Evolutionary conservation across 495 filamentous ascomycete species (phyloP), one percentile per base, ranked within the genome.

Genomic region (Penicillium odoratum): DNA sequence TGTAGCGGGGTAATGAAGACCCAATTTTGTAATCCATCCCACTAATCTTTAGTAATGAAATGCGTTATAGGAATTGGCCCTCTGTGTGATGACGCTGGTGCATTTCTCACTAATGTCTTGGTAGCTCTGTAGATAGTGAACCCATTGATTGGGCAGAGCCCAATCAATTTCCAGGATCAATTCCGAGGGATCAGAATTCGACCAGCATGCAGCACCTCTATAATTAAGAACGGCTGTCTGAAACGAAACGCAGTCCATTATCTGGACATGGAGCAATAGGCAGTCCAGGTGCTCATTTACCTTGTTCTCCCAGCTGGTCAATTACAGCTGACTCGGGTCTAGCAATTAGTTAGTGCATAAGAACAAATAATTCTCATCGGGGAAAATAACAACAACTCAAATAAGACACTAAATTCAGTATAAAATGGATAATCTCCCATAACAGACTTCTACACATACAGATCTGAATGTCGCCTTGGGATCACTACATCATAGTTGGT

Each of bases 401-500:
- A 36, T 10, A 9, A 9, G 8, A 9, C 0, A 13, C 7, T 36
- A 36, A 36, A 36, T 36, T 11, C 3, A 11, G 4, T 13, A 9
- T 36, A 36, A 11, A 11, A 21, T 21, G 7, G 11, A 13, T 13
- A 36, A 36, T 9, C 4, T 13, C 13, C 33, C 10, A 7, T 16
- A 4, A 40, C 15, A 15, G 36, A 13, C 38, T 40, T 40, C 38
- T 15, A 4, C 15, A 4, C 15, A 29, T 11, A 28, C 44, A 26
- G 21, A 26, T 25, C 26, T 47, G 21, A 13, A 47, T 48, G 21
- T 29, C 13, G 25, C 33, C 33, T 36, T 48, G 13, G 25, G 28
- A 45, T 29, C 46, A 61, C 58, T 57, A 64, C 62, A 62, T 61
- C 62, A 65, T 57, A 60, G 46, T 18, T 30, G 49, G 51, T 61